A percentile compares a stretch with the other conserved stretches of the same genome.
phyloP scores from a whole-genome alignment of 1,284 basidiomycete genomes.

The Rhizopogon parksii region DNA sequence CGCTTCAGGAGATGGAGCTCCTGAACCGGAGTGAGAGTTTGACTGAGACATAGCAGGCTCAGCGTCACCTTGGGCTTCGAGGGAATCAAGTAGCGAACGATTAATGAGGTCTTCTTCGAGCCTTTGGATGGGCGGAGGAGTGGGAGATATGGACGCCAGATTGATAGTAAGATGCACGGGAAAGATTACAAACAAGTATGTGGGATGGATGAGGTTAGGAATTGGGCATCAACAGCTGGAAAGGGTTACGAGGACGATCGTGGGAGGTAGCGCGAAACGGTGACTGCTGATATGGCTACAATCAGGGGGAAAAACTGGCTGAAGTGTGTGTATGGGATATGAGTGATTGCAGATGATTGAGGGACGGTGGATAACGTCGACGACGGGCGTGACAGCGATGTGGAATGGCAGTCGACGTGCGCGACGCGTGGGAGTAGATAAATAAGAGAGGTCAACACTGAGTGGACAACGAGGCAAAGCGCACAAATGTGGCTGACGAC shows the following conservation, averaged over 20 bases:
- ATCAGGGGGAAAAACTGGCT: conserved; percentile 15
- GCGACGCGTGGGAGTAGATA: conserved; percentile 33
- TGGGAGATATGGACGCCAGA: conserved; percentile 64
- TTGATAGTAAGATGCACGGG: conserved; percentile 35
- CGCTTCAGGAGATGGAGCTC: conserved; percentile 45
- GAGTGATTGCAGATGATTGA: conserved; percentile 11
- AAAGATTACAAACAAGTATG: conserved; percentile 26
- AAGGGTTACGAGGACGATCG: conserved; percentile 18
- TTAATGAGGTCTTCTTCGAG: conserved; percentile 78
- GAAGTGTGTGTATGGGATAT: conserved; percentile 21
- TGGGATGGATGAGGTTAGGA: conserved; percentile 27
- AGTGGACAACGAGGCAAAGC: conserved; percentile 15
- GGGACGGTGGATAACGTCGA: conserved; percentile 15
- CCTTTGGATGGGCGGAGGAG: conserved; percentile 35
- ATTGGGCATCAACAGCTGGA: conserved; percentile 32
- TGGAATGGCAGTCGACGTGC: conserved; percentile 26
- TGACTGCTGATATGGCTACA: conserved; percentile 33
- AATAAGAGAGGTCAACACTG: conserved; percentile 21
- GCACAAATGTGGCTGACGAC: conserved; percentile 20
- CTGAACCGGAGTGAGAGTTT: conserved; percentile 45
- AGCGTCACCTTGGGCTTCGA: conserved; percentile 74
- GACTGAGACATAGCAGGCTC: conserved; percentile 44
- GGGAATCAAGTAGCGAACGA: conserved; percentile 69
- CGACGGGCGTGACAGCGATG: conserved; percentile 11
- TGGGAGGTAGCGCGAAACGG: conserved; percentile 25